These are phyloP conservation scores for Pythium graminicola DNA, from an alignment of 352 stramenopile genomes.

Conservation along the genomic window DNA sequence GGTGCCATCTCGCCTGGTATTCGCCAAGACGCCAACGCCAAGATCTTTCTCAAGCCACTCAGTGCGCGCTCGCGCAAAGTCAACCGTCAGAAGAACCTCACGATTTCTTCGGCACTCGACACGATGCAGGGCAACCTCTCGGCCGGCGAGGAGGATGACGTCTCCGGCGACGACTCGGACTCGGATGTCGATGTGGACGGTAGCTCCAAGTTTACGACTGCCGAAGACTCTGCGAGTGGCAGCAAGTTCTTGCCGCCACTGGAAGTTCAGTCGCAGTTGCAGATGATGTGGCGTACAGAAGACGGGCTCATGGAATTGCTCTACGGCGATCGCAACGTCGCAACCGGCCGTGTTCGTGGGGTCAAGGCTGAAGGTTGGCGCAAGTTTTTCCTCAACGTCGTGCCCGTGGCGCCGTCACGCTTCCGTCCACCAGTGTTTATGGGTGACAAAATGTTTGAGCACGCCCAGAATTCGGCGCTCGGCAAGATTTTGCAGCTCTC, in stretches of 20 bases:
- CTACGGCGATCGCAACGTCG: conserved; percentile 83
- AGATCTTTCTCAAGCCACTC: conserved; percentile 95
- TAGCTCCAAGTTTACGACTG: conserved; percentile 35
- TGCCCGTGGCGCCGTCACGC: conserved; percentile 95
- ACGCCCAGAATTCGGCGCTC: conserved; percentile 96
- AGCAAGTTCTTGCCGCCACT: conserved; percentile 94
- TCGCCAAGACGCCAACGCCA: conserved; percentile 96
- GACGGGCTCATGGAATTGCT: conserved; percentile 90
- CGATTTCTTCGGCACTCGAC: conserved; percentile 72
- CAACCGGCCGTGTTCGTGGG: conserved; percentile 42
- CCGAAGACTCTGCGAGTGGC: conserved; percentile 56
- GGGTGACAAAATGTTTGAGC: conserved; percentile 94
- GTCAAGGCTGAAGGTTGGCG: conserved; percentile 75
- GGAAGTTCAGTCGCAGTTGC: conserved; percentile 94
- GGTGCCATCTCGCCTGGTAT: conserved; percentile 91
- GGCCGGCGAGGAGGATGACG: conserved; percentile 33
- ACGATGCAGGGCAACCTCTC: conserved; percentile 71
- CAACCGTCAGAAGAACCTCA: conserved; percentile 79
- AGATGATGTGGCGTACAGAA: conserved; percentile 93
- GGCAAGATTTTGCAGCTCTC: conserved; percentile 92
- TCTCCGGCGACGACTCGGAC: conserved; percentile 56
- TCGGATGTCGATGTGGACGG: conserved; percentile 63
- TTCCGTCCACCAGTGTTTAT: conserved; percentile 98
- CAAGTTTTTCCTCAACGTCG: conserved; percentile 95
- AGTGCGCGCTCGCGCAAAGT: conserved; percentile 73